Evolutionary conservation across 345 rosid genomes (phyloP), one percentile per base, ranked within the genome.

Genomic region (Angophora floribunda): DNA sequence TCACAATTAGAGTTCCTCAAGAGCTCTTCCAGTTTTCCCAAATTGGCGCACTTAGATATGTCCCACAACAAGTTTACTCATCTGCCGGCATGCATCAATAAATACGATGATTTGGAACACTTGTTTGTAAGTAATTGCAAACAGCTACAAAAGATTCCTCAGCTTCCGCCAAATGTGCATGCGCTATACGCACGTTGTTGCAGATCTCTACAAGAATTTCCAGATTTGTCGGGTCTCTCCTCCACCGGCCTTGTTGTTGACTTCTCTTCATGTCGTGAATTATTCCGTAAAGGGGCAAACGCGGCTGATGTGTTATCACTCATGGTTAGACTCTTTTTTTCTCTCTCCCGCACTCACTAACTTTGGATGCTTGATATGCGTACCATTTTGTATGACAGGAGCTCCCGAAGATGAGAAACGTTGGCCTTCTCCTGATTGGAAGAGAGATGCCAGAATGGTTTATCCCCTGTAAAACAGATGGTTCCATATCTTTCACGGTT

Each of bases 161-260:
- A 52, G 21, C 55, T 52, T 16, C 55, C 7, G 11, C 61, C 26
- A 55, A 53, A 55, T 8, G 2, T 55, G 4, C 4, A 4, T 21
- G 0, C 0, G 0, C 26, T 53, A 53, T 0, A 0, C 0, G 59
- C 26, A 19, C 0, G 0, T 0, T 4, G 10, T 53, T 53, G 59
- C 26, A 53, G 26, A 7, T 53, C 24, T 53, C 59, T 53, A 53
- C 24, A 7, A 3, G 10, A 17, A 21, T 53, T 53, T 4, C 59
- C 24, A 7, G 1, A 53, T 53, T 53, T 17, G 59, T 53, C 59
- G 4, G 17, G 22, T 19, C 24, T 53, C 59, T 21, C 24, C 24
- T 53, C 10, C 59, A 4, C 1, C 26, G 3, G 59, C 59, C 24
- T 9, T 49, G 8, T 11, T 9, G 51, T 49, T 49, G 12, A 49